phyloP scores from a whole-genome alignment of 345 rosid genomes.

The Lepidium sativum region DNA sequence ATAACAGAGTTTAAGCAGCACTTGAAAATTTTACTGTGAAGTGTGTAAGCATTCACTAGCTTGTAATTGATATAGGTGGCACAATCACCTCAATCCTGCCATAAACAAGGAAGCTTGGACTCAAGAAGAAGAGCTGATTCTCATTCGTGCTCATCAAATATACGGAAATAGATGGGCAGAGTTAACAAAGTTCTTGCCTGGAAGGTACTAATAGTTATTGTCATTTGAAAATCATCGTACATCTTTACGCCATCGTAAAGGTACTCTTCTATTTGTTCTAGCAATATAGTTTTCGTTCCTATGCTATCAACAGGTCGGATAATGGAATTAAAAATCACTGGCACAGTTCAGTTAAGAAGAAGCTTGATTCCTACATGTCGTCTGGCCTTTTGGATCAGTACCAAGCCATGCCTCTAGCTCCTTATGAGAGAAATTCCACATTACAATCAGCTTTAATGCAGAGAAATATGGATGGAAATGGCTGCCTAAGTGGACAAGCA shows the following conservation, averaged over 20 bases:
- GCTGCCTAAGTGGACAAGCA: conserved; percentile 35
- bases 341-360: conserved; percentile 99
- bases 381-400: conserved; percentile 87
- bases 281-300: background rate
- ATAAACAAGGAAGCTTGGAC: conserved; percentile 99
- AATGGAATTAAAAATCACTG: conserved; percentile 97
- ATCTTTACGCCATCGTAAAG: background rate
- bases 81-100: conserved; percentile 94
- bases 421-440: conserved; percentile 43
- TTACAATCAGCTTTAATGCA: conserved; percentile 48
- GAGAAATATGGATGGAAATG: conserved; percentile 48
- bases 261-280: background rate
- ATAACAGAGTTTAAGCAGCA: conserved; percentile 1
- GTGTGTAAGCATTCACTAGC: conserved; percentile 8
- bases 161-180: conserved; percentile 99
- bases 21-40: background rate
- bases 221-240: background rate
- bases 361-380: conserved; percentile 79
- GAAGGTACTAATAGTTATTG: conserved; percentile 51
- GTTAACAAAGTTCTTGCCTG: conserved; percentile 92
- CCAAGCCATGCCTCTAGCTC: conserved; percentile 63
- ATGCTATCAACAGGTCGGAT: conserved; percentile 74
- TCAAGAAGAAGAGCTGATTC: conserved; percentile 92
- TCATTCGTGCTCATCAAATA: conserved; percentile 94
- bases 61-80: conserved; percentile 62